Evolutionary conservation across 345 rosid genomes (phyloP), one percentile per base, ranked within the genome.

Genomic region (Linum lewisii): DNA sequence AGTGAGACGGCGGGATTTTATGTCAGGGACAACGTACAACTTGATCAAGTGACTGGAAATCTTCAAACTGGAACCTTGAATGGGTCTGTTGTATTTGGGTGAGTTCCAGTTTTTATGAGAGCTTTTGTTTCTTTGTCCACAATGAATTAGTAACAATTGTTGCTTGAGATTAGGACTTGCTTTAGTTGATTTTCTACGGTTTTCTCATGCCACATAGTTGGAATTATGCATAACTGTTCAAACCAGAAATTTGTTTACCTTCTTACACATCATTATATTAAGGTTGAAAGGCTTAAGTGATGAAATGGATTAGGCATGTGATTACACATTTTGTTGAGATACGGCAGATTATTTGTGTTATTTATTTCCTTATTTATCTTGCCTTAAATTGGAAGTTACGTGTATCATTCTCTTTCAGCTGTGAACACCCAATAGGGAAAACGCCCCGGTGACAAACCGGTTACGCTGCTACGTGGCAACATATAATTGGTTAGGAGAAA

Each of bases 11-110:
- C 79, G 44, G 95, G 96, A 24, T 74, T 54, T 72, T 88, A 77
- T 66, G 77, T 91, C 21, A 82, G 67, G 58, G 96, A 91, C 63
- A 34, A n/a, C 24, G 49, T 88, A 60, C 74, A 72, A 14, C 57
- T 91, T 24, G 73, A 77, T 11, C 81, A 69, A 59, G 75, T 74
- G 51, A 78, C 82, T 4, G 96, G 90, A 62, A 70, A 88, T 64
- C 74, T 62, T 62, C 59, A 71, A 62, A 77, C 92, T 22, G 54
- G 77, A 22, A 19, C 75, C 57, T 58, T 73, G 44, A 81, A 80
- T 58, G 79, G 86, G 5, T 81, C 76, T 51, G 51, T 91, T 16
- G 58, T 72, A 59, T 91, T 88, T 55, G 98, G 95, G 95, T 90
- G 57, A 77, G 81, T 69, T 71, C 6, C 54, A 10, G 32, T 42